These are phyloP conservation scores for Prinsepia uniflora DNA, from an alignment of 306 rosid species.

Conservation along the genomic window DNA sequence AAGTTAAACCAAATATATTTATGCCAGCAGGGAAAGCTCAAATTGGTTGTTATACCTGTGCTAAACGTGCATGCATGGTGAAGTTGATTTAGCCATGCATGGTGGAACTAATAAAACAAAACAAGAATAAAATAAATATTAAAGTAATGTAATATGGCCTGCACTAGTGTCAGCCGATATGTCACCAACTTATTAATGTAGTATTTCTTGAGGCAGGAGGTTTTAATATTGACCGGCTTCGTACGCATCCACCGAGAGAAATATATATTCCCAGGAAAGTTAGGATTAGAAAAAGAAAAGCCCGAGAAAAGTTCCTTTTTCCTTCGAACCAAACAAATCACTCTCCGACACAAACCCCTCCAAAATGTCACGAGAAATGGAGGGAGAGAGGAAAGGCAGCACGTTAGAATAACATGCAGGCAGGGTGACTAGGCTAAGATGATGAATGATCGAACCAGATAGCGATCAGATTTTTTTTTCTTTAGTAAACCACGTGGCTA, in stretches of 20 bases:
- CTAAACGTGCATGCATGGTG: constrained; percentile 22
- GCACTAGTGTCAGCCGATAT: not conserved
- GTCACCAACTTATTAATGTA: not conserved
- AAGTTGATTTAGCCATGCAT: constrained; percentile 25
- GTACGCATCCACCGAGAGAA: constrained; percentile 15
- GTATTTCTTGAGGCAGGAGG: constrained; percentile 22
- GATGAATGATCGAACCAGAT: no score
- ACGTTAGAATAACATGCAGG: no score
- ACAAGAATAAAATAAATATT: not conserved
- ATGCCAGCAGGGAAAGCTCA: constrained; percentile 6
- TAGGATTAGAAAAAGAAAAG: constrained; percentile 9
- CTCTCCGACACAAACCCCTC: constrained; percentile 5
- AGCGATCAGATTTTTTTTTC: constrained; percentile 9
- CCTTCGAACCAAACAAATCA: not conserved
- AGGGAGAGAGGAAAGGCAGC: not conserved
- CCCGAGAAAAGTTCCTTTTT: not conserved
- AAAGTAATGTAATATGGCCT: not conserved
- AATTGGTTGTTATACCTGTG: not conserved
- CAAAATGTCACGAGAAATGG: constrained; percentile 24
- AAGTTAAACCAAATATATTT: not conserved
- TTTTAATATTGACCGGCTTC: constrained; percentile 22
- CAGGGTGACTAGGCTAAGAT: no score
- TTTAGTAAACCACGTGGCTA: constrained; percentile 48
- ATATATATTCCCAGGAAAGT: constrained; percentile 7
- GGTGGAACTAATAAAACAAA: constrained; percentile 19